phyloP scores from a whole-genome alignment of 164 flowering plant genomes.

The Macadamia tetraphylla region DNA sequence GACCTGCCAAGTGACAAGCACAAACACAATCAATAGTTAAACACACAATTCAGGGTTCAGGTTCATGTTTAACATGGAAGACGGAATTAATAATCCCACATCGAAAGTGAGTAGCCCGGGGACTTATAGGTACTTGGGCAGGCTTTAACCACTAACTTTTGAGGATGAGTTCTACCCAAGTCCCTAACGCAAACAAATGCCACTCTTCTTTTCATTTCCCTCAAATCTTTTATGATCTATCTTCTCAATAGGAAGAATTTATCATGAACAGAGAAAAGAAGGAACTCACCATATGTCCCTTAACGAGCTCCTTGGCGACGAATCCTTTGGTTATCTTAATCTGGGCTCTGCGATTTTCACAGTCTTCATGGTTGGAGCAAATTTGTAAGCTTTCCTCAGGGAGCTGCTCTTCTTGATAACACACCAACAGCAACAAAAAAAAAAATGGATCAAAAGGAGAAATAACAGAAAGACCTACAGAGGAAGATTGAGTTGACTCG shows the following conservation, averaged over 20 bases:
- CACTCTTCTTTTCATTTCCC: not conserved
- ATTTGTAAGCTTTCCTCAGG: conserved; percentile 26
- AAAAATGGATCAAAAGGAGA: too few relatives aligned
- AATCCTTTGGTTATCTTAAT: conserved; percentile 69
- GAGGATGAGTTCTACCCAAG: too few relatives aligned
- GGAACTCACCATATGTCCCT: conserved; percentile 67
- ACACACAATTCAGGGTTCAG: conserved; percentile 7
- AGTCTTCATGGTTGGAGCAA: conserved; percentile 54
- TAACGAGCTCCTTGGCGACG: conserved; percentile 64
- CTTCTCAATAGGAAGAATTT: conserved; percentile 13
- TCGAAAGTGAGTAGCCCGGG: too few relatives aligned
- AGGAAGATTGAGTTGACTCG: too few relatives aligned
- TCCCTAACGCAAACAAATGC: not conserved
- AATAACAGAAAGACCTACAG: too few relatives aligned
- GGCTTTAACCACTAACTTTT: too few relatives aligned
- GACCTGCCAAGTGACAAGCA: conserved; percentile 44
- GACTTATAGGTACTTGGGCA: too few relatives aligned
- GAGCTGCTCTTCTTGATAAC: conserved; percentile 47
- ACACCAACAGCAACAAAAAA: conserved; percentile 23
- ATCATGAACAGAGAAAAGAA: conserved; percentile 18
- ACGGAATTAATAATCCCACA: too few relatives aligned
- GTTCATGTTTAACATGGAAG: not conserved
- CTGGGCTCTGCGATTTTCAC: conserved; percentile 40
- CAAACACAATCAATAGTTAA: not conserved
- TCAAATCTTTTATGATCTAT: too few relatives aligned